phyloP scores from a whole-genome alignment of 2,329 filamentous ascomycete species.

The Rachicladosporium sp. region DNA sequence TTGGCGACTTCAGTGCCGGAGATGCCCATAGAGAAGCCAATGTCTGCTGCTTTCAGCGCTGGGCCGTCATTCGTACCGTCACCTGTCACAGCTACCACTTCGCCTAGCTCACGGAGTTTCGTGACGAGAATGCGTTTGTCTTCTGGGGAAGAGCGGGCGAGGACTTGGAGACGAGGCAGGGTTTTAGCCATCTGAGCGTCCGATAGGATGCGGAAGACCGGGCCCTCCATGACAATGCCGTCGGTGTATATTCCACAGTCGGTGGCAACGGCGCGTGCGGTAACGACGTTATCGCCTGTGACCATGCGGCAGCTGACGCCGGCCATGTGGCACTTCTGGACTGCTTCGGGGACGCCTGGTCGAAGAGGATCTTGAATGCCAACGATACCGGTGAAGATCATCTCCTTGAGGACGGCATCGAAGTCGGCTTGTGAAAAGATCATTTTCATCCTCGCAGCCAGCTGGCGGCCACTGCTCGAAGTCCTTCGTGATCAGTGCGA shows the following conservation, averaged over 20 bases:
- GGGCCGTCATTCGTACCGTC: constrained; percentile 57
- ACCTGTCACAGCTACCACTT: constrained; percentile 55
- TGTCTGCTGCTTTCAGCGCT: constrained; percentile 53
- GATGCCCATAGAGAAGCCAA: constrained; percentile 57
- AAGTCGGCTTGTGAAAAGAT: constrained; percentile 53
- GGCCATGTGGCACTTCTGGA: constrained; percentile 53
- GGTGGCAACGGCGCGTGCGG: constrained; percentile 58
- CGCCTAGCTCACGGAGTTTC: constrained; percentile 50
- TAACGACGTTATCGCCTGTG: constrained; percentile 60
- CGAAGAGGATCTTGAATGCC: constrained; percentile 65
- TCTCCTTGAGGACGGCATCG: constrained; percentile 55
- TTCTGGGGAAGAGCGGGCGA: constrained; percentile 57
- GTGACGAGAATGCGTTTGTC: constrained; percentile 57
- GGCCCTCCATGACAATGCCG: constrained; percentile 33
- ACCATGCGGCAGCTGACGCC: constrained; percentile 65
- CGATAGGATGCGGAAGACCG: constrained; percentile 31
- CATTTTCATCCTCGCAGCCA: constrained; percentile 46
- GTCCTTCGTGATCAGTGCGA: constrained; percentile 71
- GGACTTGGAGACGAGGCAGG: constrained; percentile 52
- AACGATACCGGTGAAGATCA: constrained; percentile 61
- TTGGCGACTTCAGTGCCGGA: constrained; percentile 55
- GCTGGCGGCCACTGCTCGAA: constrained; percentile 72
- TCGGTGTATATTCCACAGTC: constrained; percentile 55
- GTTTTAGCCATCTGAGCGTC: constrained; percentile 37
- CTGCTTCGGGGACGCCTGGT: constrained; percentile 54